Evolutionary conservation across 495 filamentous ascomycete genomes (phyloP), one percentile per base, ranked within the genome.

Genomic region (Neurospora sp.): DNA sequence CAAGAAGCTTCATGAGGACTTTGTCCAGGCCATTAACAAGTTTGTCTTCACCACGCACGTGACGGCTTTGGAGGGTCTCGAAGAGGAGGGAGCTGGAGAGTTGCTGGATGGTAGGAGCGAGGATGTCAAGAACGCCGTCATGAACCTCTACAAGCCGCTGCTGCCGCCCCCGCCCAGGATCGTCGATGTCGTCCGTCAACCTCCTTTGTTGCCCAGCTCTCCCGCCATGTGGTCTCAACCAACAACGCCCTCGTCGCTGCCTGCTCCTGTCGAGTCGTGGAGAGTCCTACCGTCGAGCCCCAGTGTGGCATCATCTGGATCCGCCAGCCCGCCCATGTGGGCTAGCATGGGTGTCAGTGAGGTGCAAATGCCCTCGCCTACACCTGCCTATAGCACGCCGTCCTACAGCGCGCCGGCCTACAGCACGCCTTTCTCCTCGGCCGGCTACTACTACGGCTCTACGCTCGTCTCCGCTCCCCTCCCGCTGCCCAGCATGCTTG

Each of bases 1-100:
- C 83, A 98, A 97, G 91, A 97, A 97, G 84, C 84, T 99, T 71
- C 96, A 98, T 80, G 96, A 98, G 71, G 93, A 98, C 76, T 98
- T 99, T 79, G 89, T 98, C 72, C 96, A 99, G 83, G 92, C 94
- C 65, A 91, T 94, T 84, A 99, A 99, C 88, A 94, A 91, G 83
- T 99, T 96, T 80, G 94, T 99, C 77, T 99, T 93, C 84, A 89
- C 94, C 76, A 94, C 96, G 39, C 89, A 92, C 76, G 94, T 91
- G 73, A 90, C 92, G 75, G 96, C 95, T 44, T 86, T 99, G 71
- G 96, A 99, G 83, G 96, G 96, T 69, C 83, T 98, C 71, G 96
- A 99, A 85, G 96, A 99, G 82, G 96, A 98, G 80, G 96, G 96
- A 71, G 93, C 92, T 61, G 96, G 96, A 71, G 96, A 99, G 83